phyloP scores from a whole-genome alignment of 306 rosid genomes.

The Cajanus cajan region DNA sequence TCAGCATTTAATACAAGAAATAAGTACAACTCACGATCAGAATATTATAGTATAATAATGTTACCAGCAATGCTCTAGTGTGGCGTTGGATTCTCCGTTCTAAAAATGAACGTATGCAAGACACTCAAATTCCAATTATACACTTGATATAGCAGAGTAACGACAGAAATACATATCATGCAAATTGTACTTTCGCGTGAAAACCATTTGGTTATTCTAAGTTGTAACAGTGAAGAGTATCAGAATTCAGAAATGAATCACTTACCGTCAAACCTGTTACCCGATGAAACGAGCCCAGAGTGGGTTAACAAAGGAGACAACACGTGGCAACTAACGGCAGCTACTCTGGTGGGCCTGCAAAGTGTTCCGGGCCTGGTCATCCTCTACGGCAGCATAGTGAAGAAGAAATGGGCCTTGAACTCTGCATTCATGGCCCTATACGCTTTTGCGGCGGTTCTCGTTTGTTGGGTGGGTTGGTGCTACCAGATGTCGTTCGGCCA shows the following conservation, averaged over 20 bases:
- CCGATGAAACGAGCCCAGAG: constrained; percentile 15
- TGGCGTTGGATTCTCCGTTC: constrained; percentile 30
- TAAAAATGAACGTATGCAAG: not conserved
- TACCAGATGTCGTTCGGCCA: constrained; percentile 44
- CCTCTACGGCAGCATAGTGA: constrained; percentile 56
- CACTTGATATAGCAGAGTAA: not conserved
- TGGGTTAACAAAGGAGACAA: constrained; percentile 57
- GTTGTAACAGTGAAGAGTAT: too few species aligned
- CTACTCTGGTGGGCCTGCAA: constrained; percentile 50
- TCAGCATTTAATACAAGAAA: not conserved
- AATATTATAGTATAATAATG: not conserved
- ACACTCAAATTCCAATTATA: not conserved
- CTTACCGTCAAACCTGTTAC: not conserved
- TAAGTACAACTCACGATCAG: not conserved
- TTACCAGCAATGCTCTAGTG: not conserved
- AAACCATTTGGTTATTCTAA: too few species aligned
- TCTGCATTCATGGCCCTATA: constrained; percentile 55
- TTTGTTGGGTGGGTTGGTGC: constrained; percentile 54
- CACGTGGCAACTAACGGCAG: constrained; percentile 48
- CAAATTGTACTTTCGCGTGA: too few species aligned
- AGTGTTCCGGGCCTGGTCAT: constrained; percentile 52
- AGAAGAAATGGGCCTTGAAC: constrained; percentile 56
- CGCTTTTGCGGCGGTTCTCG: constrained; percentile 44
- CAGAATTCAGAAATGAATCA: not conserved
- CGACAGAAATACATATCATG: not conserved